These are phyloP conservation scores for Psilocybe cubensis DNA, from an alignment of 768 basidiomycete species.

Conservation along the genomic window DNA sequence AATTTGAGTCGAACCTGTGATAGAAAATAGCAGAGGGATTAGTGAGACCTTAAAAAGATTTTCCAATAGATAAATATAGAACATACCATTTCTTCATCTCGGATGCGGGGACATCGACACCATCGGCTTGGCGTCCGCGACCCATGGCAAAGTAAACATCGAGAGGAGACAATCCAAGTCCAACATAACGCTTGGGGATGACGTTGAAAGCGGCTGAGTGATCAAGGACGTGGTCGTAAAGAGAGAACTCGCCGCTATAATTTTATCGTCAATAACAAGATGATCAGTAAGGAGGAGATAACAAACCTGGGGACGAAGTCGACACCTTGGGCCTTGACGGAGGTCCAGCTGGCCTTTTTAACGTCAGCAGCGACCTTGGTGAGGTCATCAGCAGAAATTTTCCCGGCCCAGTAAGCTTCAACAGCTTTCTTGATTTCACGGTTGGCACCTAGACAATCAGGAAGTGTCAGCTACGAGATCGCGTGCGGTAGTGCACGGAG, in stretches of 20 bases:
- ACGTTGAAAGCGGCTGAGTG: slow-evolving; percentile 96
- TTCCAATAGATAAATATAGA: not conserved
- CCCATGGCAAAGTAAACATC: slow-evolving; percentile 99
- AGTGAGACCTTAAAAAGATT: slow-evolving; percentile 4
- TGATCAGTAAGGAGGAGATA: slow-evolving; percentile 9
- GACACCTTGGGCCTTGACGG: slow-evolving; percentile 83
- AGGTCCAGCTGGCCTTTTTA: slow-evolving; percentile 87
- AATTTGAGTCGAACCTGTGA: slow-evolving; percentile 99
- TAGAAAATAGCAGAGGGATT: slow-evolving; percentile 13
- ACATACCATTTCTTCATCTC: slow-evolving; percentile 99
- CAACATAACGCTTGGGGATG: slow-evolving; percentile 92
- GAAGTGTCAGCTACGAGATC: not conserved
- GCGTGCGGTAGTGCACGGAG: not conserved
- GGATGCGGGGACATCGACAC: slow-evolving; percentile 94
- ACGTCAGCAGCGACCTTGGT: slow-evolving; percentile 86
- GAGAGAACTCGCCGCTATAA: slow-evolving; percentile 92
- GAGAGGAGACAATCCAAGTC: slow-evolving; percentile 82
- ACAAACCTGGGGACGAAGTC: slow-evolving; percentile 90
- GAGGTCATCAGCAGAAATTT: slow-evolving; percentile 85
- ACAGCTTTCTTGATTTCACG: slow-evolving; percentile 98
- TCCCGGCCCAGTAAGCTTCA: slow-evolving; percentile 98
- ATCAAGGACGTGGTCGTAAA: slow-evolving; percentile 99
- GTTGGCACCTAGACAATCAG: slow-evolving; percentile 67
- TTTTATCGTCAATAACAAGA: slow-evolving; percentile 14
- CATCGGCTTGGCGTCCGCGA: slow-evolving; percentile 93